Evolutionary conservation across 23 red algal genomes (phyloP), one percentile per base, ranked within the genome.

Genomic region (Gracilaria domingensis): DNA sequence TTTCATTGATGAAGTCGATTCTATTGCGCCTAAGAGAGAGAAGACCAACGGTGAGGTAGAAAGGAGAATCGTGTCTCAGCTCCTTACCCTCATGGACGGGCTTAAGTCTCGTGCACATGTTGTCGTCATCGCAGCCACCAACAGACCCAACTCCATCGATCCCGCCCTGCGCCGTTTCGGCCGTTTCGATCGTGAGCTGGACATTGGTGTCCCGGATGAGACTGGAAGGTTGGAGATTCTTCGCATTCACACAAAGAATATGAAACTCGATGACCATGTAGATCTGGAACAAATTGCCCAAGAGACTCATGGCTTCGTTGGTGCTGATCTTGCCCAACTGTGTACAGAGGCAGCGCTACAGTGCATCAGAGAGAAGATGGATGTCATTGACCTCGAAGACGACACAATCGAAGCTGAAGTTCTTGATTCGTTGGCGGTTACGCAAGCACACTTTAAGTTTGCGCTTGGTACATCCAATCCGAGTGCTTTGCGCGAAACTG

Each of bases 321-420:
- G 97, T 57, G 94, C 97, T 20, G 97, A 99, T 69, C 64, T 99
- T 37, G 97, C 97, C 24, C 97, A 99, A 66, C 88, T 99, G 38
- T 99, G 97, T 82, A 99, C 91, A 23, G 97, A 99, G 76, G 95
- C 94, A 17, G 97, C 97, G 9, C 89, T 99, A 37, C 97, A 99
- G 44, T 99, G 97, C 51, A 99, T 99, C 49, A 86, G 97, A 67
- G 97, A 99, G 70, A 99, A 99, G 66, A 99, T 99, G 97, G 97
- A 99, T 84, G 80, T 99, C 17, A 99, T 99, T 51, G 97, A 99
- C 42, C 84, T 99, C 34, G 97, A 99, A 28, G 97, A 99, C 55
- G 97, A 99, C 48, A 91, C 90, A 14, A 99, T 99, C 65, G 97
- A 99, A 40, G 97, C 97, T 25, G 97, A 99, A 81, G 89, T 99